These are phyloP conservation scores for Firmiana major DNA, from an alignment of 345 rosid species.

Conservation along the genomic window DNA sequence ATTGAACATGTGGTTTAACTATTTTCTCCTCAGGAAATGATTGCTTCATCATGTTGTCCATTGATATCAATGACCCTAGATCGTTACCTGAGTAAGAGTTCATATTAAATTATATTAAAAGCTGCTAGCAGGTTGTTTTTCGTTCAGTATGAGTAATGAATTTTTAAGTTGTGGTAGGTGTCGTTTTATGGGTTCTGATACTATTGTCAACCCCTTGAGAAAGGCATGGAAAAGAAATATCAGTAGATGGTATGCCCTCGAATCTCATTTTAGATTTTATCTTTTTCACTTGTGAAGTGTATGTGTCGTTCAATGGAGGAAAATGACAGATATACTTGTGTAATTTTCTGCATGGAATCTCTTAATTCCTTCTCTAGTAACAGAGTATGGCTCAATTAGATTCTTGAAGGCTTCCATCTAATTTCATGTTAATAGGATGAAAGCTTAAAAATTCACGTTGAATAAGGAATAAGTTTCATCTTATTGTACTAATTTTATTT, in stretches of 20 bases:
- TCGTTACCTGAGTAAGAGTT: constrained; percentile 67
- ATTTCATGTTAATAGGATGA: not conserved
- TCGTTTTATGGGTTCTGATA: constrained; percentile 55
- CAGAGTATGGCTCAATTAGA: not conserved
- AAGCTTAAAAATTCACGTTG: not conserved
- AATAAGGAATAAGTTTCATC: not conserved
- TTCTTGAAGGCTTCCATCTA: constrained; percentile 5
- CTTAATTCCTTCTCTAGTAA: not conserved
- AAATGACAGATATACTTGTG: not conserved
- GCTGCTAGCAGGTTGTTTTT: not conserved
- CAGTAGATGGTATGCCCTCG: constrained; percentile 45
- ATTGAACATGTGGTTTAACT: constrained; percentile 6
- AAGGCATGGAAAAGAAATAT: constrained; percentile 57
- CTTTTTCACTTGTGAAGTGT: not conserved
- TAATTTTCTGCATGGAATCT: not conserved
- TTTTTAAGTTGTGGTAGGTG: constrained; percentile 40
- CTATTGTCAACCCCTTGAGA: constrained; percentile 35
- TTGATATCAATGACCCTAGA: constrained; percentile 51
- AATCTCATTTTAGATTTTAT: constrained; percentile 1
- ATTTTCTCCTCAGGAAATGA: constrained; percentile 43
- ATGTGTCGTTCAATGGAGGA: not conserved
- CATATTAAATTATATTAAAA: constrained; percentile 9
- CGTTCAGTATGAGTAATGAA: constrained; percentile 12
- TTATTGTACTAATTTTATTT: not conserved
- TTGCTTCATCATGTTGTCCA: constrained; percentile 46